Conservation (phyloP, 2,329 filamentous ascomycete species). For the Thermothelomyces thermophilus region DNA sequence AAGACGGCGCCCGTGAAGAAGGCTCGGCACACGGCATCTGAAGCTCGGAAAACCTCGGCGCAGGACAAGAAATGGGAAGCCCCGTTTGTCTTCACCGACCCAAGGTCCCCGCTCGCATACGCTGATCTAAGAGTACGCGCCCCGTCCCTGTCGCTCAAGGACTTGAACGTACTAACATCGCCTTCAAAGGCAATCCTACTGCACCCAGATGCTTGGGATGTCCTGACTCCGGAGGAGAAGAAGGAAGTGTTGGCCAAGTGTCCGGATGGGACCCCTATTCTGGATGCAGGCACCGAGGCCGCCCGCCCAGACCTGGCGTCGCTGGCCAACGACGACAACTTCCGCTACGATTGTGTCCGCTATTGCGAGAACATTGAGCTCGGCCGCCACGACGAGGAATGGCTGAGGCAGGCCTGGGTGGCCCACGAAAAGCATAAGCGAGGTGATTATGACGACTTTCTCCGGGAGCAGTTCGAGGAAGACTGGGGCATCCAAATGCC, state of each 20-base stretch:
- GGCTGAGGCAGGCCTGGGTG: conserved; percentile 46
- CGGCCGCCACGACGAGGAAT: conserved; percentile 46
- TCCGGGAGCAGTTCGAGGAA: conserved; percentile 39
- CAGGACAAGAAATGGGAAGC: conserved; percentile 26
- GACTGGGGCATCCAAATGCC: conserved; percentile 43
- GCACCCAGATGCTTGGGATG: conserved; percentile 33
- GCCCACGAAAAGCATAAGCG: conserved; percentile 43
- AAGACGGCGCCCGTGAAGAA: conserved; percentile 16
- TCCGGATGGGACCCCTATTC: conserved; percentile 30
- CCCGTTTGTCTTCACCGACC: conserved; percentile 31
- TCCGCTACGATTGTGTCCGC: conserved; percentile 36
- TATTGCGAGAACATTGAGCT: conserved; percentile 39
- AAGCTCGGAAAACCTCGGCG: conserved; percentile 21
- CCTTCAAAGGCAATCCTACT: conserved; percentile 32
- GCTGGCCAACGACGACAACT: conserved; percentile 37
- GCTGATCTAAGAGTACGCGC: conserved; percentile 22
- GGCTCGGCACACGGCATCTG: conserved; percentile 8
- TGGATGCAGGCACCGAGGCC: conserved; percentile 27
- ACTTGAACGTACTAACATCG: conserved; percentile 1
- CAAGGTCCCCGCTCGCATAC: conserved; percentile 31
- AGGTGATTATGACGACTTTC: conserved; percentile 45
- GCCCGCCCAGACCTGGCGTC: conserved; percentile 32
- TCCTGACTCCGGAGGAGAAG: conserved; percentile 31
- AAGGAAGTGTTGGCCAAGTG: conserved; percentile 32
- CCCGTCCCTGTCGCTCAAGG: neutral